Evolutionary conservation across 495 filamentous ascomycete species (phyloP), one percentile per base, ranked within the genome.

Genomic region (Penicillium macrosclerotiorum): DNA sequence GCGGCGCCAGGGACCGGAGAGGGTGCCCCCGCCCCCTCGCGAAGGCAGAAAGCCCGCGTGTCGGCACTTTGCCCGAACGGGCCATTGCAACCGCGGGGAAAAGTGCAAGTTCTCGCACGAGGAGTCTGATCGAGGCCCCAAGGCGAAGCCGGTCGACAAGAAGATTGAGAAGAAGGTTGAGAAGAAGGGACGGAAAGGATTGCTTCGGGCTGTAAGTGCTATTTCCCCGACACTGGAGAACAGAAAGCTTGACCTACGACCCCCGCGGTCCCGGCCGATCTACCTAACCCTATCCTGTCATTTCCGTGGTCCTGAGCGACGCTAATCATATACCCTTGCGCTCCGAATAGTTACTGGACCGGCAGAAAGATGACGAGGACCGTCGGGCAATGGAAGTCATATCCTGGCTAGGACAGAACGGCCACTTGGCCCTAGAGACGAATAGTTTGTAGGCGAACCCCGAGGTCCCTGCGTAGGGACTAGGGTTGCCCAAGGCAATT

Each of bases 201-300:
- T 80, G 20, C 69, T 74, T 34, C 74, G 78, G 45, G 65, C 73
- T 44, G 77, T 80, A 55, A 61, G 75, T 69, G n/a, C 31, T 35
- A n/a, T 13, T 16, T 30, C 13, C 19, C 17, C 29, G 13, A 8
- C 5, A 8, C n/a, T n/a, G n/a, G n/a, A n/a, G n/a, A n/a, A n/a
- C n/a, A n/a, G n/a, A n/a, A n/a, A n/a, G n/a, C n/a, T n/a, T n/a
- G n/a, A n/a, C n/a, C n/a, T n/a, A n/a, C n/a, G n/a, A n/a, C n/a
- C n/a, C n/a, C n/a, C n/a, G n/a, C n/a, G n/a, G n/a, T n/a, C n/a
- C n/a, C n/a, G n/a, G n/a, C n/a, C n/a, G n/a, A n/a, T n/a, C n/a
- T n/a, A n/a, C n/a, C n/a, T n/a, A n/a, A n/a, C n/a, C n/a, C n/a
- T n/a, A n/a, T n/a, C n/a, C n/a, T n/a, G n/a, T n/a, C n/a, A n/a